Base-by-base conservation (phyloP, 2,329 filamentous ascomycete species). In the Paraphoma chrysanthemicola region DNA sequence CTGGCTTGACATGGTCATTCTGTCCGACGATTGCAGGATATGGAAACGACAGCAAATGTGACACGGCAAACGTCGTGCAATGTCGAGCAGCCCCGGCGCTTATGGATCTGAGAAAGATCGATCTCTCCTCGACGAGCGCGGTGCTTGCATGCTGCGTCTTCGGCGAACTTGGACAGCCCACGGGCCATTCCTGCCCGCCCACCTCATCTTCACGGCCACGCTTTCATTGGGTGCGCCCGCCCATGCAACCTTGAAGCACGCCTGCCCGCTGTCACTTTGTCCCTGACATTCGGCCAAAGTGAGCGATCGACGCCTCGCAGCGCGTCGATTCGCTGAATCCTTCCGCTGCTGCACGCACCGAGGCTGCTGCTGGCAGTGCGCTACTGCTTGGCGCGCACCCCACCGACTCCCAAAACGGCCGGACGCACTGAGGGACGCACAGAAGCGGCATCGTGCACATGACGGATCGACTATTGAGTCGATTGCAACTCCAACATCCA, bases 381-480 rank as follows among this genome's bases (percentile, higher is more conserved):
- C 30, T 29, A 6, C 28, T 9, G 8, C 60, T 60, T 58, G 58
- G 54, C 57, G 33, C 18, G 10, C 33, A 52, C 61, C 59, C 63
- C 65, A 53, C 65, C 48, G 53, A 53, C 33, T 42, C 64, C 64
- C 60, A 58, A 66, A 65, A 23, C 50, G 52, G 65, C 53, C 44
- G 23, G 45, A 12, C 12, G 23, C 17, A 6, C 18, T 47, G 17
- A 43, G 33, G 28, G 51, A 53, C 51, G 42, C 51, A 48, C 48
- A 42, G 16, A 42, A n/a, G n/a, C 16, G 16, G 39, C 12, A 16
- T n/a, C 39, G 39, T 42, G 39, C 39, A n/a, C 39, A 42, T 14
- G 23, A 10, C 33, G 33, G 33, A 36, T 28, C 33, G 45, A 33
- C 28, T 14, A 23, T 23, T 23, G 23, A 23, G 23, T 23, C 23